Base-by-base conservation (phyloP, 331 rosid species). In the Malus hybrid region DNA sequence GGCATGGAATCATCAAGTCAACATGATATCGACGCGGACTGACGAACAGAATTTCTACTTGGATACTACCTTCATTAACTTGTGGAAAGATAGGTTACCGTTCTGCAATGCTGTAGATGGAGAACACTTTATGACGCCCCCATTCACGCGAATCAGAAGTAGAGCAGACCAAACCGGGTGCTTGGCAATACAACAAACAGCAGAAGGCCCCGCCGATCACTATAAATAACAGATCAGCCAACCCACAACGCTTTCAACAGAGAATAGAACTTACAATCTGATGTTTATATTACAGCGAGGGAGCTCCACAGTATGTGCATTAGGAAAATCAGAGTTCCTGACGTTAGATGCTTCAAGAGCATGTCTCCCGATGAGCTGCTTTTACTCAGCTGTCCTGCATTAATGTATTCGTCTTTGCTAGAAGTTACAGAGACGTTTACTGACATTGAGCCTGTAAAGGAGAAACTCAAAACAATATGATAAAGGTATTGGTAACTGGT, bases 381-480 rank as follows among this genome's bases (percentile, higher is more conserved):
- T 79, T 61, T 69, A 27, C 81, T 87, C 56, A 80, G 55, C 83
- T 88, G 95, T 54, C 97, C 93, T 22, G 93, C 89, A 70, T 78
- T 88, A 74, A 87, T 50, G 83, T 81, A 90, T 73, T 88, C 85
- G 66, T 93, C 94, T 85, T 86, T 92, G 86, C 88, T 83, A 7
- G 90, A 78, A 32, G 89, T 84, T 73, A 90, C 73, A 3, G 99
- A 92, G 73, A 94, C 99, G 61, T 94, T 94, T 65, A 94, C 97
- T 6, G 99, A 73, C 76, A 70, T 50, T 19, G 99, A 92, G 80
- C 99, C 99, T 94, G 92, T 52, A 75, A 79, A 85, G 28, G 67
- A 74, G 28, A 59, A 70, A 75, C 22, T 14, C 31, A 50, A 50
- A 65, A 46, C 5, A 22, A 50, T 48, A 78, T 39, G 69, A 67